Conservation (phyloP, 2,329 filamentous ascomycete species). For the Exophiala oligosperma region DNA sequence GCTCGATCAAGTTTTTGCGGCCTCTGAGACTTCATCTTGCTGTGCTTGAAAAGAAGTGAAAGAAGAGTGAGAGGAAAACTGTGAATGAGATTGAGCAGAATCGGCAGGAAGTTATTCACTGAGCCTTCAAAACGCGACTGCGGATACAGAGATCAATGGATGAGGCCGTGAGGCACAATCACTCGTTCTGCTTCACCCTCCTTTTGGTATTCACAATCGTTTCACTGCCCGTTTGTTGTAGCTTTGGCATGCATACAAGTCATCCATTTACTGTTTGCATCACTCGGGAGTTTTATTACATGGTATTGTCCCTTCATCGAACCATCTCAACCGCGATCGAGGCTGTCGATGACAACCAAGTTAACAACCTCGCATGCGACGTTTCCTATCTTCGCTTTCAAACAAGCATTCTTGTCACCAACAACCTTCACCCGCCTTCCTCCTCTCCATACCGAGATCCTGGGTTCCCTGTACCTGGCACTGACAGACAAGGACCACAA, state of each 20-base stretch:
- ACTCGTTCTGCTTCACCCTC: slow-evolving; percentile 12
- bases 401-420: background rate
- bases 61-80: background rate
- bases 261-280: slow-evolving; percentile 24
- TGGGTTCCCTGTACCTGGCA: too few species aligned
- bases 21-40: background rate
- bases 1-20: slow-evolving; percentile 5
- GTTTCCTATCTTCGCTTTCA: background rate
- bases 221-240: slow-evolving; percentile 19
- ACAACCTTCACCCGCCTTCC: background rate
- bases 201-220: slow-evolving; percentile 11
- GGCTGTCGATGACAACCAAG: slow-evolving; percentile 30
- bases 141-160: slow-evolving; percentile 15
- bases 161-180: slow-evolving; percentile 4
- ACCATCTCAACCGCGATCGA: slow-evolving; percentile 28
- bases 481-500: background rate
- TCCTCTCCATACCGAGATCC: too few species aligned
- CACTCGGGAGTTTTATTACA: slow-evolving; percentile 24
- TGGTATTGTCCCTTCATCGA: slow-evolving; percentile 24
- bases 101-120: background rate
- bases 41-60: background rate
- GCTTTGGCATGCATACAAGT: slow-evolving; percentile 24
- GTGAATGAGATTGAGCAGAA: slow-evolving; percentile 1
- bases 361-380: background rate
- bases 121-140: slow-evolving; percentile 1